Evolutionary conservation across 2,329 filamentous ascomycete genomes (phyloP).

Genomic region (Eurotiales sp.): DNA sequence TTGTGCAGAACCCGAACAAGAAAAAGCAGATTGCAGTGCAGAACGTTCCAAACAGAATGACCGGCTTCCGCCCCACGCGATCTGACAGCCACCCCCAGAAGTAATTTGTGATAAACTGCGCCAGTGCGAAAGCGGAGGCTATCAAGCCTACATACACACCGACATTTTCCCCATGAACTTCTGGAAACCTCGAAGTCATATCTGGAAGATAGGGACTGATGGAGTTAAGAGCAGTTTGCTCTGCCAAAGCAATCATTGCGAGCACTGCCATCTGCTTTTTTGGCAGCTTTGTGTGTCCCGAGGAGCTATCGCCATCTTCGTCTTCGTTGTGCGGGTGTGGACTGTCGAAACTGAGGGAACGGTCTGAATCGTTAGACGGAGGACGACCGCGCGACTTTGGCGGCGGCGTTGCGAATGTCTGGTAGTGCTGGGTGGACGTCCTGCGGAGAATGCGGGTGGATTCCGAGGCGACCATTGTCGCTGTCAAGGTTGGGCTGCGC

Average conservation of each 20-base stretch:
- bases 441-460: constrained; percentile 33
- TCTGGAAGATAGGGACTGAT: constrained; percentile 92
- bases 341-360: constrained; percentile 27
- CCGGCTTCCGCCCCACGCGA: constrained; percentile 73
- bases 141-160: constrained; percentile 88
- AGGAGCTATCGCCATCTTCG: constrained; percentile 17
- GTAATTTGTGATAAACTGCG: constrained; percentile 89
- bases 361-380: constrained; percentile 39
- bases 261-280: constrained; percentile 77
- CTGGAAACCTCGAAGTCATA: constrained; percentile 84
- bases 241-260: constrained; percentile 82
- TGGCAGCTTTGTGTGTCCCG: constrained; percentile 53
- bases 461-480: constrained; percentile 28
- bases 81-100: constrained; percentile 85
- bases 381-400: constrained; percentile 46
- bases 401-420: constrained; percentile 46
- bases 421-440: constrained; percentile 44
- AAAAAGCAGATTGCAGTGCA: constrained; percentile 77
- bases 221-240: constrained; percentile 95
- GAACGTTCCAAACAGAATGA: constrained; percentile 77
- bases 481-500: neutral
- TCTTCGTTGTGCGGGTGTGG: neutral
- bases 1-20: constrained; percentile 80
- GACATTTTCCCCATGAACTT: constrained; percentile 65
- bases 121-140: constrained; percentile 85